Evolutionary conservation across 345 rosid species (phyloP).

Genomic region (Kandelia obovata): DNA sequence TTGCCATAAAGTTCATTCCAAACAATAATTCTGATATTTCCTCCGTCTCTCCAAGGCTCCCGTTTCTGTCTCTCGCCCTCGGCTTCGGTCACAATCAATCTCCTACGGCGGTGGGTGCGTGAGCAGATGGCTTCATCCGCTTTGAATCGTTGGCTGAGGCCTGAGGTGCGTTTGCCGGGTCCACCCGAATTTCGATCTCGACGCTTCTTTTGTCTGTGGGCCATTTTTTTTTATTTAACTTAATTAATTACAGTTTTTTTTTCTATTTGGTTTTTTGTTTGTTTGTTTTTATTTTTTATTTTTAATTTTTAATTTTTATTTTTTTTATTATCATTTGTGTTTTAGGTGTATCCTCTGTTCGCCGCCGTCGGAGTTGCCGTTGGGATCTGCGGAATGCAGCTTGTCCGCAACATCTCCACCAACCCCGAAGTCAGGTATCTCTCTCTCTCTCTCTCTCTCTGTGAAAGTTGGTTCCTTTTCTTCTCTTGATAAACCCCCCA

Average conservation of each 20-base stretch:
- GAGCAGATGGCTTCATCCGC: neutral
- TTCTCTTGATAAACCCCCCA: too few species aligned
- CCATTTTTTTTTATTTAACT: neutral
- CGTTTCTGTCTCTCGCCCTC: neutral
- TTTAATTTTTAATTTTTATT: neutral
- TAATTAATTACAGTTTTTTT: neutral
- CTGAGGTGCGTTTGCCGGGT: conserved; percentile 43
- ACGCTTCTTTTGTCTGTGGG: neutral
- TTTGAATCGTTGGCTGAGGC: conserved; percentile 55
- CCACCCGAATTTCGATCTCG: conserved; percentile 4
- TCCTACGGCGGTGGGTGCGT: neutral
- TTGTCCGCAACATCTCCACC: conserved; percentile 78
- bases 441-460: neutral
- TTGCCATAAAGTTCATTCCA: neutral
- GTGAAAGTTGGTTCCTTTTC: too few species aligned
- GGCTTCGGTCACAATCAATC: neutral
- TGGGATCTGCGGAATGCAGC: conserved; percentile 78
- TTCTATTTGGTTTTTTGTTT: neutral
- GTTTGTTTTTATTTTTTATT: too few species aligned
- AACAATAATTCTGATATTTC: neutral
- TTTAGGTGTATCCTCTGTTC: conserved; percentile 84
- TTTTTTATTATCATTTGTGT: neutral
- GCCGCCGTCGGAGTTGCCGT: conserved; percentile 86
- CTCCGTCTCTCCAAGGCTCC: neutral
- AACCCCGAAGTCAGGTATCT: conserved; percentile 95